phyloP scores from a whole-genome alignment of 2,329 filamentous ascomycete species.

The Acrodontium crateriforme region DNA sequence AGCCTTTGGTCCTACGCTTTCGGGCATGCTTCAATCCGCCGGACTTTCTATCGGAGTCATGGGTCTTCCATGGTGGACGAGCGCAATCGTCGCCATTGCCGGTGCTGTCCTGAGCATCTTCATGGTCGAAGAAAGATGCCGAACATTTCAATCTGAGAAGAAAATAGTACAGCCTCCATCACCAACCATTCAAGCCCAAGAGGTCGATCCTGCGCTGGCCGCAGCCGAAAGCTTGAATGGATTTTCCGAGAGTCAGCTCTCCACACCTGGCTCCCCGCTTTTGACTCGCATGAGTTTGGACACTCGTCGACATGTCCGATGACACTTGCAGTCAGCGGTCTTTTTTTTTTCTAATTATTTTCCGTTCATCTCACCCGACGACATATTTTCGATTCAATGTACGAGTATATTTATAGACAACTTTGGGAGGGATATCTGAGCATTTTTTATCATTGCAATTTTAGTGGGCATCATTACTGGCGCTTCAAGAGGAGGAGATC shows the following conservation, averaged over 20 bases:
- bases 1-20: constrained; percentile 77
- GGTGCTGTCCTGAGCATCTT: constrained; percentile 64
- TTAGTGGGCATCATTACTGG: no score
- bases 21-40: constrained; percentile 68
- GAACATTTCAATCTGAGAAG: constrained; percentile 16
- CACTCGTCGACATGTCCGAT: no score
- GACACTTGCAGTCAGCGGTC: no score
- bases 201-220: constrained; percentile 5
- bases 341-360: no score
- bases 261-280: constrained; percentile 16
- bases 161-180: constrained; percentile 1
- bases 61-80: constrained; percentile 87
- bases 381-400: no score
- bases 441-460: background rate
- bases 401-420: background rate
- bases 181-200: constrained; percentile 6
- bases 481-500: no score
- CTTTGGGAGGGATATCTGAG: constrained; percentile 1
- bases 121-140: constrained; percentile 36
- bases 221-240: constrained; percentile 13
- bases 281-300: no score
- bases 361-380: no score
- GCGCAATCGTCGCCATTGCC: constrained; percentile 57
- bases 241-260: constrained; percentile 13
- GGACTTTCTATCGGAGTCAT: constrained; percentile 72